Conservation (phyloP, 176 grass and related monocot species). For the Eragrostis nindensis region DNA sequence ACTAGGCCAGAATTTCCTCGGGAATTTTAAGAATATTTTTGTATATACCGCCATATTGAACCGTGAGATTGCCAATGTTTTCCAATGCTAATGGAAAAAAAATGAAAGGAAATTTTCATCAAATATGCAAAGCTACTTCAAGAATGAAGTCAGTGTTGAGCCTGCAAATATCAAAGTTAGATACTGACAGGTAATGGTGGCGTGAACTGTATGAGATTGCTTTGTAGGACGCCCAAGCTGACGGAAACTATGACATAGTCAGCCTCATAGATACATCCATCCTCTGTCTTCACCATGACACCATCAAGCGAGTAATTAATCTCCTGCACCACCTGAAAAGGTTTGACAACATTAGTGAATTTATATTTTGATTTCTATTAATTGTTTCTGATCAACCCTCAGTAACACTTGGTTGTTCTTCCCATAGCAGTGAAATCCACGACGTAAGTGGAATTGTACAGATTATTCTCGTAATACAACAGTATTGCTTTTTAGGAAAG, state of each 20-base stretch:
- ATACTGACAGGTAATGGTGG: slow-evolving; percentile 43
- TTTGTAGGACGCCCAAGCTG: slow-evolving; percentile 63
- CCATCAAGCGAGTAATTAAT: slow-evolving; percentile 21
- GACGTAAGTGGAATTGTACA: too few species aligned
- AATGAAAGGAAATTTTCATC: not conserved
- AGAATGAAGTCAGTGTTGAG: too few species aligned
- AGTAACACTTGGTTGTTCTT: too few species aligned
- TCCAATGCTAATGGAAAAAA: slow-evolving; percentile 35
- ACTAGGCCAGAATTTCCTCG: slow-evolving; percentile 61
- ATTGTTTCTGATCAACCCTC: too few species aligned
- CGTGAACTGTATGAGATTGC: slow-evolving; percentile 55
- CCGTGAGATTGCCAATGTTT: slow-evolving; percentile 45
- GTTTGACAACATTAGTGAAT: too few species aligned
- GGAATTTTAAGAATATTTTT: slow-evolving; percentile 87
- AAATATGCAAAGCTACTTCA: too few species aligned
- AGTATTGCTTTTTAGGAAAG: too few species aligned
- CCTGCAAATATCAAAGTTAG: not conserved
- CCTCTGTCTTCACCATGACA: slow-evolving; percentile 51
- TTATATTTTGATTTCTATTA: too few species aligned
- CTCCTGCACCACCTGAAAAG: not conserved
- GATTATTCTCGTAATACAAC: too few species aligned
- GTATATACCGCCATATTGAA: slow-evolving; percentile 75
- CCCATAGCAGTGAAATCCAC: too few species aligned
- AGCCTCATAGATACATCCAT: slow-evolving; percentile 47
- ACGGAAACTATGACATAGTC: slow-evolving; percentile 60